These are phyloP conservation scores for Suillus subaureus DNA, from an alignment of 768 basidiomycete species.

Conservation along the genomic window DNA sequence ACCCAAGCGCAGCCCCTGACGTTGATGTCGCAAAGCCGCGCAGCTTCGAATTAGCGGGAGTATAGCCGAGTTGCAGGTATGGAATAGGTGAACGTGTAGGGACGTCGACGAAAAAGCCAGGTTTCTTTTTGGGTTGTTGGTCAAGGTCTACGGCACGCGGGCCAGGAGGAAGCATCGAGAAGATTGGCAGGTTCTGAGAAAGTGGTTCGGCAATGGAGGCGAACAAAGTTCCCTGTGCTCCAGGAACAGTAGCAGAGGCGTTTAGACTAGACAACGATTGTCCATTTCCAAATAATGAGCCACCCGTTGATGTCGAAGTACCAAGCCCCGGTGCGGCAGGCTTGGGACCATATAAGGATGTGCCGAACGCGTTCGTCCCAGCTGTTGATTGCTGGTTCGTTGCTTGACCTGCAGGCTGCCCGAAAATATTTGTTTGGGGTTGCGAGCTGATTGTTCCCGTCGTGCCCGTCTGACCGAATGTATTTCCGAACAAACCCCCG, in stretches of 20 bases:
- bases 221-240: slow-evolving; percentile 62
- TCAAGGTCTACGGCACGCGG: slow-evolving; percentile 66
- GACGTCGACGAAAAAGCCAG: slow-evolving; percentile 74
- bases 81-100: slow-evolving; percentile 74
- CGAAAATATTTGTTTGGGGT: slow-evolving; percentile 47
- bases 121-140: slow-evolving; percentile 70
- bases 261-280: slow-evolving; percentile 36
- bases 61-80: slow-evolving; percentile 64
- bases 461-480: slow-evolving; percentile 45
- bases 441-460: slow-evolving; percentile 32
- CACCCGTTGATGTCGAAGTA: slow-evolving; percentile 41
- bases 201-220: slow-evolving; percentile 91
- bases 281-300: slow-evolving; percentile 43
- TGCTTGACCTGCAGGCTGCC: slow-evolving; percentile 50
- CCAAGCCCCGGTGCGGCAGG: slow-evolving; percentile 52
- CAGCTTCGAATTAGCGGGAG: slow-evolving; percentile 62
- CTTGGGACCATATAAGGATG: slow-evolving; percentile 53
- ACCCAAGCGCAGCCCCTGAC: slow-evolving; percentile 37
- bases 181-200: slow-evolving; percentile 69
- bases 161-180: slow-evolving; percentile 72
- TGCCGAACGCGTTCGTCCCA: slow-evolving; percentile 38
- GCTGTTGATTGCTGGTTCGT: slow-evolving; percentile 38
- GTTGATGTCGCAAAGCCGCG: slow-evolving; percentile 64
- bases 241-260: slow-evolving; percentile 44
- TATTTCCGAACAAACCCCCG: slow-evolving; percentile 48